phyloP scores from a whole-genome alignment of 108 stramenopile species.

The Skeletonema costatum region DNA sequence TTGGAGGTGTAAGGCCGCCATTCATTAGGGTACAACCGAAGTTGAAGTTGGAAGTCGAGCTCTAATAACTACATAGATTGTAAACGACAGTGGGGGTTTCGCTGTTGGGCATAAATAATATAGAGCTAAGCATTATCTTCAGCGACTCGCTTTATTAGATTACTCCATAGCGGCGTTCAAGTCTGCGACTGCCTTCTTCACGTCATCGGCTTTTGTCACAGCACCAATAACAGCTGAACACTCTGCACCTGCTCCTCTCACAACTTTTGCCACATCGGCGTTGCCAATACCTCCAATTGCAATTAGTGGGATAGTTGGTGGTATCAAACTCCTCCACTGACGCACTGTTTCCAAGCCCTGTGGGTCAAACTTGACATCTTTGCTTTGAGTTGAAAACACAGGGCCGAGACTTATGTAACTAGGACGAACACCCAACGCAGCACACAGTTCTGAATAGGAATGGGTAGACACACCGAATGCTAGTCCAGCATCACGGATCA shows the following conservation, averaged over 20 bases:
- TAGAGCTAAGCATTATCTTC: constrained; percentile 1
- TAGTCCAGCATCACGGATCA: constrained; percentile 47
- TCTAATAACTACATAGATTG: constrained; percentile 38
- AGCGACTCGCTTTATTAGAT: not conserved
- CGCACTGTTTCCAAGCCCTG: constrained; percentile 77
- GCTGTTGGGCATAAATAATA: not conserved
- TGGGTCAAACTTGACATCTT: constrained; percentile 85
- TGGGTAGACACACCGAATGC: constrained; percentile 93
- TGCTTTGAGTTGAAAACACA: constrained; percentile 84
- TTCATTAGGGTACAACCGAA: constrained; percentile 88
- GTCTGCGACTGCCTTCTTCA: constrained; percentile 44
- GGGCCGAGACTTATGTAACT: constrained; percentile 92
- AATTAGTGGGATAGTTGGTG: constrained; percentile 75
- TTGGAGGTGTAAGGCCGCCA: constrained; percentile 88
- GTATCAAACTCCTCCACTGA: constrained; percentile 87
- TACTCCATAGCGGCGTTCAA: constrained; percentile 68
- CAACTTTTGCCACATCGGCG: constrained; percentile 62
- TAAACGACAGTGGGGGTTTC: not conserved
- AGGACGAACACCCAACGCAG: constrained; percentile 83
- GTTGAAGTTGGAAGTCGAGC: constrained; percentile 84
- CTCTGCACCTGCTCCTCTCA: constrained; percentile 83
- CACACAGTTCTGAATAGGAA: constrained; percentile 87
- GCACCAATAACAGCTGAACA: constrained; percentile 91
- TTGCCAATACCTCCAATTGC: constrained; percentile 89
- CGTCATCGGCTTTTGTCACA: constrained; percentile 75